Evolutionary conservation across 2,329 filamentous ascomycete species (phyloP), one percentile per base, ranked within the genome.

Genomic region (Colletotrichum melonis): DNA sequence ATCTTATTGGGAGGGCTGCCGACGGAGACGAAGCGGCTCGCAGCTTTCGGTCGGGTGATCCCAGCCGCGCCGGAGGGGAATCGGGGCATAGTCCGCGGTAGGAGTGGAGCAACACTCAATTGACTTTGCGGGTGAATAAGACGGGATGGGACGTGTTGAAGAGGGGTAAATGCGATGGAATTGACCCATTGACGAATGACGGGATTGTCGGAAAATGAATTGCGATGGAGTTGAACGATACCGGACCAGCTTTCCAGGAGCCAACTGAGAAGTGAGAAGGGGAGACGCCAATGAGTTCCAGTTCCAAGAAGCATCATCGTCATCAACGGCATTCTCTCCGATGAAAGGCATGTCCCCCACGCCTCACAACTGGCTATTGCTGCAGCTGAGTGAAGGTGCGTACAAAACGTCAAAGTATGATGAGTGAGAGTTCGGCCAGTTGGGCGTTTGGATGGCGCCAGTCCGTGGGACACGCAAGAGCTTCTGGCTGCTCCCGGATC

Each of bases 11-110:
- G 28, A 68, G 69, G 26, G 30, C 58, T 52, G 14, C 52, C 38
- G 54, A 42, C 38, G 26, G 42, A 55, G 62, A 64, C n/a, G 54
- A 64, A 26, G 70, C 55, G 70, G 66, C 54, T 64, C 59, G 19
- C n/a, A 63, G 26, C 60, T 63, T 30, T 32, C 30, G 5, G 69
- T 70, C 55, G 60, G 66, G 28, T 69, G 55, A 65, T 55, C 46
- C 70, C 55, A 57, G 66, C 60, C 22, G 24, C 22, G 68, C 38
- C 67, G 58, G 69, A 64, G 52, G 54, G 65, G 30, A 54, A 22
- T 63, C 57, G 60, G 67, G 66, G 67, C 59, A 60, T 60, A 64
- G 66, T 64, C 70, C 70, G 70, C 70, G 55, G 54, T 49, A 16
- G 24, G 52, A 52, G 65, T 69, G 69, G 60, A 64, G 60, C 32